These are phyloP conservation scores for Sideroxylon spinosum DNA, from an alignment of 179 eudicot genomes.

Conservation along the genomic window DNA sequence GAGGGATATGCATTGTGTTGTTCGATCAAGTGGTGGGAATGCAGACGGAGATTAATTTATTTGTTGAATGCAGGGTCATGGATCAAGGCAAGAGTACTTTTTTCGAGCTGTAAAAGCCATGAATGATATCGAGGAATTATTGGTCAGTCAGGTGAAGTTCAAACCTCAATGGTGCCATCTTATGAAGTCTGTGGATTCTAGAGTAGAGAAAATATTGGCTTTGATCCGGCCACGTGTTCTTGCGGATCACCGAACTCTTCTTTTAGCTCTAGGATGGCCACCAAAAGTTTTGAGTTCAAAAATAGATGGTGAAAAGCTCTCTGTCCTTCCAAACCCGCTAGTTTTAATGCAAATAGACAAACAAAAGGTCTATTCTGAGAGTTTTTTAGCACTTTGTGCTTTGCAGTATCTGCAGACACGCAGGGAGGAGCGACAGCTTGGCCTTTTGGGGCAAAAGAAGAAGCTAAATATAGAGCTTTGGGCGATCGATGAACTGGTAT, in stretches of 20 bases:
- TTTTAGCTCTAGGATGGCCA: slow-evolving; percentile 11
- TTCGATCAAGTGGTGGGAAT: not conserved
- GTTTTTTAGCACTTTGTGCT: slow-evolving; percentile 51
- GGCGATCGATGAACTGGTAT: slow-evolving; percentile 54
- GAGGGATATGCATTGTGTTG: not conserved
- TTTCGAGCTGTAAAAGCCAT: slow-evolving; percentile 36
- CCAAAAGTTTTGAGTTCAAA: slow-evolving; percentile 8
- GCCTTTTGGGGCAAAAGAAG: slow-evolving; percentile 25
- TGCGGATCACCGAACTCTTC: slow-evolving; percentile 12
- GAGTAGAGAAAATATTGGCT: slow-evolving; percentile 1
- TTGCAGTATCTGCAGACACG: slow-evolving; percentile 42
- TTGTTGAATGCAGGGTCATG: slow-evolving; percentile 28
- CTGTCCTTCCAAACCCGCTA: slow-evolving; percentile 11
- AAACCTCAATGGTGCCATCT: slow-evolving; percentile 32
- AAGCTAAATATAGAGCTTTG: slow-evolving; percentile 37
- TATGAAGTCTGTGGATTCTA: slow-evolving; percentile 15
- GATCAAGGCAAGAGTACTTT: slow-evolving; percentile 30
- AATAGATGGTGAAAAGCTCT: not conserved
- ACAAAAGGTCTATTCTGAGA: slow-evolving; percentile 42
- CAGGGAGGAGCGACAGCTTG: slow-evolving; percentile 34
- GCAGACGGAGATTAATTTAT: not conserved
- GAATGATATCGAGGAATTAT: slow-evolving; percentile 35
- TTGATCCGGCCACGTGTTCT: slow-evolving; percentile 14
- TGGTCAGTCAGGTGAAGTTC: slow-evolving; percentile 25
- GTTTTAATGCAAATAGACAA: slow-evolving; percentile 38